These are phyloP conservation scores for Haplosporangium sp. DNA, from an alignment of 371 early-diverging fungal species.

Conservation along the genomic window DNA sequence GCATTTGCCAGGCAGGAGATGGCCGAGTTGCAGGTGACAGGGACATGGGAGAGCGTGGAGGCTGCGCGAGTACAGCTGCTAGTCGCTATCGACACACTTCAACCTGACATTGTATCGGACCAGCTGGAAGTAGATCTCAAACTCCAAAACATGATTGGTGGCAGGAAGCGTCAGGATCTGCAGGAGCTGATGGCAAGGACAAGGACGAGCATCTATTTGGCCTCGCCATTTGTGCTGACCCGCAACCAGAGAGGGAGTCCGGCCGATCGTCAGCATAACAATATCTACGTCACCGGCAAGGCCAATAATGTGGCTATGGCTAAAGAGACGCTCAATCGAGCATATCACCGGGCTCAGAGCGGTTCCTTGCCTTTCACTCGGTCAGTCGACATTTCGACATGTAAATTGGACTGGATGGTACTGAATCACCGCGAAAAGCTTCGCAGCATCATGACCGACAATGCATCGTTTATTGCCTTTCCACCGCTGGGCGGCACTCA, in stretches of 20 bases:
- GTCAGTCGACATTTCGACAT: conserved; percentile 55
- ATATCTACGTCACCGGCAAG: conserved; percentile 56
- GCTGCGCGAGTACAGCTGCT: conserved; percentile 35
- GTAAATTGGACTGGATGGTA: conserved; percentile 85
- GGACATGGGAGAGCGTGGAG: conserved; percentile 50
- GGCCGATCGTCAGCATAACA: conserved; percentile 49
- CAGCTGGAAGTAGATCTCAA: conserved; percentile 51
- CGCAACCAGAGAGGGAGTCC: conserved; percentile 42
- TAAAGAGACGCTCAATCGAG: conserved; percentile 29
- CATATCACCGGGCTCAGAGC: conserved; percentile 24
- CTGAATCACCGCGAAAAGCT: conserved; percentile 69
- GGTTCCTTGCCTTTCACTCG: conserved; percentile 30
- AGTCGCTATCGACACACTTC: conserved; percentile 44
- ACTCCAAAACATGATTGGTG: conserved; percentile 74
- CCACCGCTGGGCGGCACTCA: conserved; percentile 71
- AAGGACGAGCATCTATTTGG: conserved; percentile 81
- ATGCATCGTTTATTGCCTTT: conserved; percentile 70
- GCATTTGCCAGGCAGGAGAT: conserved; percentile 30
- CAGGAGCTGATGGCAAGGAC: conserved; percentile 79
- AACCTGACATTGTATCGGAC: conserved; percentile 58
- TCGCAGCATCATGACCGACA: conserved; percentile 79
- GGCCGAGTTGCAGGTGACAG: conserved; percentile 39
- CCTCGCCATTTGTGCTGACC: conserved; percentile 68
- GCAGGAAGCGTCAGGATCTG: conserved; percentile 75
- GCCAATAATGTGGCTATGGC: conserved; percentile 42